Base-by-base conservation (phyloP, 176 grass and related monocot genomes). In the Otatea glauca region DNA sequence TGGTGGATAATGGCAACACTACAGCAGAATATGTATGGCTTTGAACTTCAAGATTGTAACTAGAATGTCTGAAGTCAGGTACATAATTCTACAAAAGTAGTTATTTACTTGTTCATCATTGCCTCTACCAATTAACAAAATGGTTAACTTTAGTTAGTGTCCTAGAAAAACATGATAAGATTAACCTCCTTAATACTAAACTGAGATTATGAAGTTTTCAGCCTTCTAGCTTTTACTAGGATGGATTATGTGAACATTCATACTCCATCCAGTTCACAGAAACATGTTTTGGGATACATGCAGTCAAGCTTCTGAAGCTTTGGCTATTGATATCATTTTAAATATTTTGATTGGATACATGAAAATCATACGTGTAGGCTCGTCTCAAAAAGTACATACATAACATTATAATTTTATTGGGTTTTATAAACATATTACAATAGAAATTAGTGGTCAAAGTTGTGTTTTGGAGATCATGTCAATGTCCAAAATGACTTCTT, bases 81-180 rank as follows among this genome's bases (percentile, higher is more conserved):
- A 72, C 67, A 72, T 20, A 17, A 32, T 73, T 61, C 68, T 62
- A 59, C 10, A 83, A 62, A 72, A 49, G 41, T 49, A 74, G 48
- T 18, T 74, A 51, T 48, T 1, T 45, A 59, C 53, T 7, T 0
- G 54, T 24, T 63, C 13, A 35, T 9, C 5, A 20, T 34, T 43
- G 13, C 32, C 45, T 60, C 50, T 45, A 9, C 8, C 51, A 45
- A 45, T 20, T 20, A 44, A 16, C 6, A 32, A 73, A 73, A 72
- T 16, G 29, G 47, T 2, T 32, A 32, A 73, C 44, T 72, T 47
- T 72, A 29, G 44, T 23, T 21, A 21, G 18, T 59, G 20, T 72
- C 10, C 43, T 9, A 6, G 10, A 72, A 45, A 45, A 72, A 43
- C 44, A 44, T 16, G 43, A 35, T 66, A 66, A 48, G 11, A 6